phyloP scores from a whole-genome alignment of 2,329 filamentous ascomycete genomes.

The Escovopsis sp. region DNA sequence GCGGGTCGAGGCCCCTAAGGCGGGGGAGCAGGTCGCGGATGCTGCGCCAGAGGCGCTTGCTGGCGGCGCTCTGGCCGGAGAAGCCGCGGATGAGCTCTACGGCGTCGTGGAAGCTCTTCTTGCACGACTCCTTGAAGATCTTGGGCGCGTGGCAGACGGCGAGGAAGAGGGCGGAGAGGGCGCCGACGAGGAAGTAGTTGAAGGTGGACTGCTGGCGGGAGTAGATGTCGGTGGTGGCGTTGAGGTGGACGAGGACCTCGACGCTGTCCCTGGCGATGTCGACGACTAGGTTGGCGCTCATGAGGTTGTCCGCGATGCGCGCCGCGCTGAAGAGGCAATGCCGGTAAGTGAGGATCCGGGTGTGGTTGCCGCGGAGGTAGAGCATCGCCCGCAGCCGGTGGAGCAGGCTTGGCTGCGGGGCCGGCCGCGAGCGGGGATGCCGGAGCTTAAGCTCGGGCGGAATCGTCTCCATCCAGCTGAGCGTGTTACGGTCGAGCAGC shows the following conservation, averaged over 20 bases:
- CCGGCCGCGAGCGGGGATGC: slow-evolving; percentile 21
- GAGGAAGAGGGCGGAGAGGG: slow-evolving; percentile 22
- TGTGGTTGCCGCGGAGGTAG: slow-evolving; percentile 28
- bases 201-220: slow-evolving; percentile 12
- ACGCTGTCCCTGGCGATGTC: slow-evolving; percentile 12
- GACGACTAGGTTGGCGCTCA: slow-evolving; percentile 22
- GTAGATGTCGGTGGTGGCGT: slow-evolving; percentile 13
- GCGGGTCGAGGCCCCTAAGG: slow-evolving; percentile 14
- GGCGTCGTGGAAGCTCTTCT: slow-evolving; percentile 17
- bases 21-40: slow-evolving; percentile 20
- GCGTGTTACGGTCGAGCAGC: slow-evolving; percentile 26
- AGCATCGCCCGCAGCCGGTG: slow-evolving; percentile 26
- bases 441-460: slow-evolving; percentile 24
- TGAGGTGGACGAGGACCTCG: slow-evolving; percentile 10
- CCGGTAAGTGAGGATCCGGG: slow-evolving; percentile 28
- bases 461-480: slow-evolving; percentile 31
- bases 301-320: slow-evolving; percentile 20
- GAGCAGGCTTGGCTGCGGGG: slow-evolving; percentile 19
- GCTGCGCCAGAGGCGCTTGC: slow-evolving; percentile 21
- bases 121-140: slow-evolving; percentile 23
- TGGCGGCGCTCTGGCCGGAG: slow-evolving; percentile 18
- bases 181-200: slow-evolving; percentile 15
- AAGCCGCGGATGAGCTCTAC: slow-evolving; percentile 19
- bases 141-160: slow-evolving; percentile 30
- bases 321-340: slow-evolving; percentile 23